Conservation (phyloP, 129 eudicot species). For the Escallonia herrerae region DNA sequence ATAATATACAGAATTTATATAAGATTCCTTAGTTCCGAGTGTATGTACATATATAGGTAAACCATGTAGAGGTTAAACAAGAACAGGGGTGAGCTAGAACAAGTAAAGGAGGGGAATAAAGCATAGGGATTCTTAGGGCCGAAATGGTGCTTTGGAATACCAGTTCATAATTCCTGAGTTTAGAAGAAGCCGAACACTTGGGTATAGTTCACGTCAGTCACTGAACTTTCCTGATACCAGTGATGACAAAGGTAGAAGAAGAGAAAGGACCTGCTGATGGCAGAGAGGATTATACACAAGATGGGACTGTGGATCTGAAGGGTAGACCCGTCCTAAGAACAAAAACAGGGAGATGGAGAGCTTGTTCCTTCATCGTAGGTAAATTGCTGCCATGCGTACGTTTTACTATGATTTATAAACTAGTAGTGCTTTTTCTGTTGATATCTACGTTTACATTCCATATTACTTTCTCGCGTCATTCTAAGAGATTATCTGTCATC, state of each 20-base stretch:
- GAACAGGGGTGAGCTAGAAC: neutral
- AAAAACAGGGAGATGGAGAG: slow-evolving; percentile 64
- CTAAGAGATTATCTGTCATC: too few relatives aligned
- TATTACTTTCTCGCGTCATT: too few relatives aligned
- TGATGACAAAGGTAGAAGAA: slow-evolving; percentile 22
- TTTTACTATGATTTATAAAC: too few relatives aligned
- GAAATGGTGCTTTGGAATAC: neutral
- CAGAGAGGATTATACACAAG: slow-evolving; percentile 50
- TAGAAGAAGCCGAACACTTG: neutral
- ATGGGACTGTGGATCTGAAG: slow-evolving; percentile 64
- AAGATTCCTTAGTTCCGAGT: neutral
- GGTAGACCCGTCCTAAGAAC: slow-evolving; percentile 52
- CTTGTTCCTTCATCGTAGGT: slow-evolving; percentile 67
- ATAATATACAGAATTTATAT: neutral
- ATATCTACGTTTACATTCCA: too few relatives aligned
- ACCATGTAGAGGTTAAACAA: neutral
- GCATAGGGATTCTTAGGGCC: too few relatives aligned
- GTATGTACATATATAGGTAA: neutral
- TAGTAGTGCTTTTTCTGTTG: too few relatives aligned
- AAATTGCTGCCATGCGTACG: neutral
- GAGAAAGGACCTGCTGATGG: slow-evolving; percentile 26
- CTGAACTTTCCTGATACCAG: neutral
- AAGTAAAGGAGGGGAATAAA: neutral
- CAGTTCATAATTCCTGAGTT: neutral
- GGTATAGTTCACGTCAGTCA: too few relatives aligned